A percentile compares a stretch with the other conserved stretches of the same genome.
Evolutionary conservation across 2,329 filamentous ascomycete species (phyloP).

Genomic region (Phaeosphaeriaceae sp.): DNA sequence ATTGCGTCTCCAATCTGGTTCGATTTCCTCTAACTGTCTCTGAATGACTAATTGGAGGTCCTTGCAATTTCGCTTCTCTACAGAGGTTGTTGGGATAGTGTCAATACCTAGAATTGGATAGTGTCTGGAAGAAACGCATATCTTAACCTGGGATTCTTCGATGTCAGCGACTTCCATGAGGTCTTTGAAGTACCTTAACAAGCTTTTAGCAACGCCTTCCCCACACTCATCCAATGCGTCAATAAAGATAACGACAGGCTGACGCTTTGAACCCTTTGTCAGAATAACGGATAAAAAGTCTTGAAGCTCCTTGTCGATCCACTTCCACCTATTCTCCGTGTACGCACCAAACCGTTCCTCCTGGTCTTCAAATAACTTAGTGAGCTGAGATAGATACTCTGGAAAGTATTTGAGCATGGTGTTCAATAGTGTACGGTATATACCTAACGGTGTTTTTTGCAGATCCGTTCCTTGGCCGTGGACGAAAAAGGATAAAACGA

Average conservation of each 20-base stretch:
- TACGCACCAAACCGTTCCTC: conserved; percentile 16
- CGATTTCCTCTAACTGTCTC: conserved; percentile 8
- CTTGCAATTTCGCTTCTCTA: conserved; percentile 37
- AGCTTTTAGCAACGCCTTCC: conserved; percentile 11
- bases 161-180: conserved; percentile 14
- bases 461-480: conserved; percentile 20
- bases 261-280: conserved; percentile 4
- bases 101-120: conserved; percentile 51
- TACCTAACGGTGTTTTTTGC: conserved; percentile 18
- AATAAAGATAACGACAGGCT: conserved; percentile 15
- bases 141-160: conserved; percentile 17
- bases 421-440: conserved; percentile 23
- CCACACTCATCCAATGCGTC: conserved; percentile 21
- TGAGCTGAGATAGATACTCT: conserved; percentile 12
- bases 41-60: conserved; percentile 36
- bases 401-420: conserved; percentile 12
- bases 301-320: conserved; percentile 18
- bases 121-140: conserved; percentile 58
- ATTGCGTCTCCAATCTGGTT: conserved; percentile 6
- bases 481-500: conserved; percentile 25
- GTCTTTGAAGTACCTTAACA: conserved; percentile 15
- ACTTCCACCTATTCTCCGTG: conserved; percentile 13
- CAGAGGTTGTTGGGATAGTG: conserved; percentile 36
- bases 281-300: conserved; percentile 14
- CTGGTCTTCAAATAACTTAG: conserved; percentile 10